Percentiles rank a stretch among this genome's conserved stretches.
Conservation (phyloP, 2,329 filamentous ascomycete genomes). For the Triangularia verruculosa region DNA sequence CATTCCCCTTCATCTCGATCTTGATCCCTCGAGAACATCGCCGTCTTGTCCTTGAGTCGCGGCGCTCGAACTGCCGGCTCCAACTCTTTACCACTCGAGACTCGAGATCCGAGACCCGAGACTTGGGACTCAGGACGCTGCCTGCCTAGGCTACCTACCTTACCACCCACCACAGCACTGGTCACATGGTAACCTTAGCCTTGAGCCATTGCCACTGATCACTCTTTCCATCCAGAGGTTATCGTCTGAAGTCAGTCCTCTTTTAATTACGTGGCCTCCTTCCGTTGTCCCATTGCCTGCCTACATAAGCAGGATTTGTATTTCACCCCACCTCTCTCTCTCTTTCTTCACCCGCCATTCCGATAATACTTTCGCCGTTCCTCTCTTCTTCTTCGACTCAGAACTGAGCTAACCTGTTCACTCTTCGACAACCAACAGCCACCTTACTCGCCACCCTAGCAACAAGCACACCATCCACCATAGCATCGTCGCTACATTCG, state of each 20-base stretch:
- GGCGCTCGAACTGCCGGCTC: not conserved
- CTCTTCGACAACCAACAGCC: not conserved
- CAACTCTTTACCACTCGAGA: not conserved
- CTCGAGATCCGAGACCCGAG: too few relatives aligned
- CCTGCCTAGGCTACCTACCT: too few relatives aligned
- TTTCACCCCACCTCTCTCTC: not conserved
- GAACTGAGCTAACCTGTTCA: not conserved
- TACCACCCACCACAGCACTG: too few relatives aligned
- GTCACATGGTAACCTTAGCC: not conserved
- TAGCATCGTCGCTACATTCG: not conserved
- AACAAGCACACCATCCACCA: not conserved
- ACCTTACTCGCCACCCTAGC: not conserved
- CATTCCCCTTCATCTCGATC: not conserved
- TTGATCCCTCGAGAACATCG: not conserved
- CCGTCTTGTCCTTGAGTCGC: not conserved
- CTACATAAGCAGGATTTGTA: not conserved
- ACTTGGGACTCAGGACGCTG: too few relatives aligned
- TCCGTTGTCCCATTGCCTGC: not conserved
- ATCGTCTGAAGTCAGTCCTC: not conserved
- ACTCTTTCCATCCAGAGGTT: not conserved
- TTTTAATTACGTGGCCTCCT: not conserved
- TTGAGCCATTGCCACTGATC: not conserved
- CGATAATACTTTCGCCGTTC: not conserved
- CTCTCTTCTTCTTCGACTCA: not conserved
- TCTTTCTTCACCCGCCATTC: not conserved